These are phyloP conservation scores for Beta lomatogona DNA, from an alignment of 179 eudicot species.

Conservation along the genomic window DNA sequence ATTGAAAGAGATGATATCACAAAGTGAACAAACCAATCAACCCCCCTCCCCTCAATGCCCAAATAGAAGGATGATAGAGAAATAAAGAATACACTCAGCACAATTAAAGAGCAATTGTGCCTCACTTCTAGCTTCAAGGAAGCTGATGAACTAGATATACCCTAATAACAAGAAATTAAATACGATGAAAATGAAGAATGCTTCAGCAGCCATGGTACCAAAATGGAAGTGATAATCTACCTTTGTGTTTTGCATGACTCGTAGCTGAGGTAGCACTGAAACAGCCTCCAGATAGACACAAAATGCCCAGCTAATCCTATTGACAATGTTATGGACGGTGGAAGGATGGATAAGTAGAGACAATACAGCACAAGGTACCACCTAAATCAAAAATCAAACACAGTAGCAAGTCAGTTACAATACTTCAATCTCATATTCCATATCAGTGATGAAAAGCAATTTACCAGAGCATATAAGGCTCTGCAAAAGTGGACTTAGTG, in stretches of 20 bases:
- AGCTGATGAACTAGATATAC: neutral
- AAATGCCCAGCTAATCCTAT: slow-evolving; percentile 43
- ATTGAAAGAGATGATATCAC: neutral
- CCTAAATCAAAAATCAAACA: slow-evolving; percentile 23
- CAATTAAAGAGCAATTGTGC: neutral
- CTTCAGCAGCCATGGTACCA: neutral
- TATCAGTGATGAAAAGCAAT: too few species aligned
- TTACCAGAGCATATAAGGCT: neutral
- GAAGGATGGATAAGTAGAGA: slow-evolving; percentile 43
- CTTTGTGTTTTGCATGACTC: slow-evolving; percentile 49
- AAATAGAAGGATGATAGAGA: neutral
- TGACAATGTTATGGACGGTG: slow-evolving; percentile 39
- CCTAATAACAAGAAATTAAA: neutral
- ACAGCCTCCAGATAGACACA: slow-evolving; percentile 48
- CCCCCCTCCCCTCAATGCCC: too few species aligned
- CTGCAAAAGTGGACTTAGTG: too few species aligned
- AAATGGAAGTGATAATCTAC: slow-evolving; percentile 13
- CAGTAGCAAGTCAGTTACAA: neutral
- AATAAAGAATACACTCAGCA: neutral
- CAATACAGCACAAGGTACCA: slow-evolving; percentile 39
- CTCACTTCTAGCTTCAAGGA: neutral
- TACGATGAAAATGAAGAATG: neutral
- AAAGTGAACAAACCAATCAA: neutral
- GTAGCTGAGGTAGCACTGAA: slow-evolving; percentile 44
- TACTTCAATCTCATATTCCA: neutral